Base-by-base conservation (phyloP, 805 yeast species). In the Sugiyamaella smithiae region DNA sequence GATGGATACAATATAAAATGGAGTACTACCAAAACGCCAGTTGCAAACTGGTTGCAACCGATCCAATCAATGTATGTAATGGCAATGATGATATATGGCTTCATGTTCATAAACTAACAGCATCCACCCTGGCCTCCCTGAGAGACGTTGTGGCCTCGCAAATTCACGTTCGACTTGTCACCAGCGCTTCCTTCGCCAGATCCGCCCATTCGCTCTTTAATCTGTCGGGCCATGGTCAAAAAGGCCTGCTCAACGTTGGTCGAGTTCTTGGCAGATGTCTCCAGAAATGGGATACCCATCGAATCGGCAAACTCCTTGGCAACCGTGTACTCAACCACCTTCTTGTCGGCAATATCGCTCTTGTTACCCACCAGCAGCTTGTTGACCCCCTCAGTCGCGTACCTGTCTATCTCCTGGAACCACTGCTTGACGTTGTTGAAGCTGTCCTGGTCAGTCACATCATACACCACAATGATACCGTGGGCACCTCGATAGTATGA, bases 291-390 rank as follows among this genome's bases (percentile, higher is more conserved):
- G 64, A 93, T 86, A 56, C 88, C 93, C 67, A 88, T 77, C 36
- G 95, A 85, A 68, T 93, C 98, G 40, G 98, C 96, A 75, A 90
- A 93, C 72, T 91, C 98, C 75, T 91, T 89, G 32, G 98, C 98
- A 46, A 87, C 90, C 53, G 95, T 85, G 71, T 86, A 88, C 64
- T 93, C 98, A 49, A 93, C 99, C 48, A 88, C 90, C 74, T 90
- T 87, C 76, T 90, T 88, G 66, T 89, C 97, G 45, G 85, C 77
- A 68, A 93, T 76, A 72, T 91, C 99, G 51, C 96, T 89, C 75
- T 91, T 91, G 75, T 91, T 91, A 62, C 99, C 99, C 44, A 91
- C 98, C 57, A 91, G 77, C 66, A 91, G 76, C 74, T 91, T 91
- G 84, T 88, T 85, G 40, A 91, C 98, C 36, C 97, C 97, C 54